Base-by-base conservation (phyloP, 495 filamentous ascomycete species). In the Trichoderma asperelloides region DNA sequence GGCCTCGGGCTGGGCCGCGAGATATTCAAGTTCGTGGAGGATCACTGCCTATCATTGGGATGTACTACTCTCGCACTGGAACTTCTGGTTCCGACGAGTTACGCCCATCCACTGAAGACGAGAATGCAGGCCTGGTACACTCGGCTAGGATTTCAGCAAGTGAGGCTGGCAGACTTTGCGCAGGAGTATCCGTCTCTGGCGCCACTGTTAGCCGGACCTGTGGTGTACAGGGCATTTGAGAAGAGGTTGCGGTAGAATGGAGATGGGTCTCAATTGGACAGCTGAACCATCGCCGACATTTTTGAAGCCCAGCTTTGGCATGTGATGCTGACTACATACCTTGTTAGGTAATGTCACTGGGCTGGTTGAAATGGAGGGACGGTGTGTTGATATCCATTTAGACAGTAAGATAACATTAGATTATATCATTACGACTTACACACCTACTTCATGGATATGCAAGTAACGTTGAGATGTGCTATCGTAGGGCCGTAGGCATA, bases 191-290 rank as follows among this genome's bases (percentile, higher is more conserved):
- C 73, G 30, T 3, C 33, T 0, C 41, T 71, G 28, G 68, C 60
- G 21, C 71, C 73, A 57, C 70, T 71, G 23, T 68, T 73, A n/a
- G 72, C 69, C 7, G 74, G 71, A 28, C 73, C 72, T 30, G 71
- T 70, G 57, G 74, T 75, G 30, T 75, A 70, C 25, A 68, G 66
- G 18, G 69, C 68, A 15, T 40, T 63, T 37, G 69, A 71, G 9
- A 71, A 69, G 18, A 62, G 63, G 18, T 65, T 40, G 73, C 27
- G 16, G 25, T 27, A 18, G 16, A 15, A 15, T 13, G 27, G 55
- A 28, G 11, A 11, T 18, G 27, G 27, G 28, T 1, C 5, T 6
- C 3, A 16, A 30, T 30, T 47, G n/a, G 43, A 47, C n/a, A n/a
- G 43, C 43, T n/a, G 43, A 7, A 37, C 2, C 9, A 37, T 37